phyloP scores from a whole-genome alignment of 2,329 filamentous ascomycete species.

The Decorospora gaudefroyi region DNA sequence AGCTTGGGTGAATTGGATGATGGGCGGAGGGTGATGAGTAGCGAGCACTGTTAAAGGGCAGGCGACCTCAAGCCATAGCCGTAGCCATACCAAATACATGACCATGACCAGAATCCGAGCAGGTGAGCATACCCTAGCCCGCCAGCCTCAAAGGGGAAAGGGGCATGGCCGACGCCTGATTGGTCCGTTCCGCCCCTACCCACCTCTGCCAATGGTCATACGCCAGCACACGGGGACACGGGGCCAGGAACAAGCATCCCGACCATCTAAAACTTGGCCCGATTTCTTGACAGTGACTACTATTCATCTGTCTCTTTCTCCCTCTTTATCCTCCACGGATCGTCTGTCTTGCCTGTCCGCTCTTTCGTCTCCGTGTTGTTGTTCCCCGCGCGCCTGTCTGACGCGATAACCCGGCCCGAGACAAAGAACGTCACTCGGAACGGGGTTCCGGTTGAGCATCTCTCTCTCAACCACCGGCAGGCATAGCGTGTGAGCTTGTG shows the following conservation, averaged over 20 bases:
- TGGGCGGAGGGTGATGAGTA: no score
- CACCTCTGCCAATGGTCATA: constrained; percentile 34
- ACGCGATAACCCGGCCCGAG: no score
- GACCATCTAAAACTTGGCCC: constrained; percentile 7
- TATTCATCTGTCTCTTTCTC: constrained; percentile 3
- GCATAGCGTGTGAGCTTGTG: constrained; percentile 14
- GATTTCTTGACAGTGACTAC: constrained; percentile 8
- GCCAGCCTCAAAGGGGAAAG: constrained; percentile 32
- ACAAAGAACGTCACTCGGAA: no score
- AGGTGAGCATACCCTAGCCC: constrained; percentile 32
- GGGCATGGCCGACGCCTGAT: constrained; percentile 31
- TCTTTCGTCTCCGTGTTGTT: no score
- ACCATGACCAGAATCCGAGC: constrained; percentile 25
- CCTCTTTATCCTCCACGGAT: constrained; percentile 1
- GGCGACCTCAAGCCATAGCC: constrained; percentile 13
- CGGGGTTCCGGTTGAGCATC: background rate
- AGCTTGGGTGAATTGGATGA: constrained; percentile 28
- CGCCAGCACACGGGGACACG: constrained; percentile 32
- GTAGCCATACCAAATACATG: constrained; percentile 16
- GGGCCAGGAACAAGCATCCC: constrained; percentile 24
- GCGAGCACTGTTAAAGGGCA: constrained; percentile 2
- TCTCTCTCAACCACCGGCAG: no score
- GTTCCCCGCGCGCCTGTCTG: no score
- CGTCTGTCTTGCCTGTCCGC: no score
- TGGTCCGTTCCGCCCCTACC: constrained; percentile 28